These are phyloP conservation scores for Fraxinus quadrangulata DNA, from an alignment of 257 asterid genomes.

Conservation along the genomic window DNA sequence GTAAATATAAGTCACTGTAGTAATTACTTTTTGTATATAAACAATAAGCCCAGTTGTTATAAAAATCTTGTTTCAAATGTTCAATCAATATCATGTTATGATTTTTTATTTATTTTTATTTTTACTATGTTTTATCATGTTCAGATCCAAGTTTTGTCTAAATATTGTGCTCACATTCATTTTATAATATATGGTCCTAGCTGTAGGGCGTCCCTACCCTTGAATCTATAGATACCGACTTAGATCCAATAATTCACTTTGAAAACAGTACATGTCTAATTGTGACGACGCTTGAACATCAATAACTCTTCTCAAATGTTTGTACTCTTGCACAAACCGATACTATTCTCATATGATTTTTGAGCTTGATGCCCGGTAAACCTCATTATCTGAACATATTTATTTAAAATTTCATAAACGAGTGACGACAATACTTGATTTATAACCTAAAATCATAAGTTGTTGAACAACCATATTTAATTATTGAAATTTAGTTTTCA, in stretches of 20 bases:
- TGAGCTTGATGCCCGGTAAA: not conserved
- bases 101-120: not conserved
- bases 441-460: too few relatives aligned
- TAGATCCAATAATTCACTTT: not conserved
- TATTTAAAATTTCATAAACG: not conserved
- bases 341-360: not conserved
- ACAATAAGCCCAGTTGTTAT: not conserved
- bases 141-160: too few relatives aligned
- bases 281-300: not conserved
- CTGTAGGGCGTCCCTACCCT: too few relatives aligned
- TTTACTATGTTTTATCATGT: too few relatives aligned
- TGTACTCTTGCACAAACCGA: not conserved
- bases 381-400: not conserved
- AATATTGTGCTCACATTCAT: too few relatives aligned
- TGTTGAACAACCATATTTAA: too few relatives aligned
- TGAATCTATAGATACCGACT: not conserved
- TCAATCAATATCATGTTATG: slow-evolving; percentile 24
- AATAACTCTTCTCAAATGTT: not conserved
- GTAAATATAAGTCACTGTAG: not conserved
- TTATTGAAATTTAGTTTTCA: too few relatives aligned
- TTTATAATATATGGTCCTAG: too few relatives aligned
- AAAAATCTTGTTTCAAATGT: slow-evolving; percentile 27
- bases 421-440: too few relatives aligned
- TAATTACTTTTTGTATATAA: not conserved
- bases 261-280: too few relatives aligned